Evolutionary conservation across 1,139 yeast species (phyloP), one percentile per base, ranked within the genome.

Genomic region (Williopsis jadinii): DNA sequence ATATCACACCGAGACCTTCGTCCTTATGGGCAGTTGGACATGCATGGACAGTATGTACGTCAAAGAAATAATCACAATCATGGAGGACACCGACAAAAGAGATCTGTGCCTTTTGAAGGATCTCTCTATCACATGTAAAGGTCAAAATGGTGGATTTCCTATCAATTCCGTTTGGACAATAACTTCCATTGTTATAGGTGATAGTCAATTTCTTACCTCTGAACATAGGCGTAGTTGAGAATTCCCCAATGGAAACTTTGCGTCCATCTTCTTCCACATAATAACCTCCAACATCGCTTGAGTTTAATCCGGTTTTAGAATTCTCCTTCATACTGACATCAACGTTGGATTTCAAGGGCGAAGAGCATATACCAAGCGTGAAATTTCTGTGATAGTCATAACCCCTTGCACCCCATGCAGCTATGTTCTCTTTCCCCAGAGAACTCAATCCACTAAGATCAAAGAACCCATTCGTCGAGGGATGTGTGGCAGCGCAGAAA

Each of bases 21-120:
- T 68, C 73, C 36, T 53, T 52, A 36, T 54, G 55, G 5, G 56
- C 58, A 3, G 90, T 82, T 0, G 95, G 88, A 61, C 97, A 88
- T 0, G 95, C 96, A 59, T 83, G 85, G 39, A 85, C 80, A 5
- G 95, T 84, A 50, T 88, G 67, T 27, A 86, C 87, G 59, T 88
- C 96, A 60, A 88, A 88, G 55, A 83, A 75, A 61, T 84, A 88
- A 32, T 84, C 76, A 61, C 97, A 88, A 46, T 86, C 84, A 60
- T 85, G 75, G 32, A 75, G 59, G 12, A 77, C 77, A 1, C 95
- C 94, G 30, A 88, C 71, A 56, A 73, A 87, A 9, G 86, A 73
- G 1, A 87, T 68, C 34, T 75, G 68, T 0, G 94, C 95, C 51
- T 75, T 77, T 11, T 77, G 65, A 55, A 74, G 62, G 59, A 84